Evolutionary conservation across 2,329 filamentous ascomycete species (phyloP).

Genomic region (Phyllosticta paracitricarpa): DNA sequence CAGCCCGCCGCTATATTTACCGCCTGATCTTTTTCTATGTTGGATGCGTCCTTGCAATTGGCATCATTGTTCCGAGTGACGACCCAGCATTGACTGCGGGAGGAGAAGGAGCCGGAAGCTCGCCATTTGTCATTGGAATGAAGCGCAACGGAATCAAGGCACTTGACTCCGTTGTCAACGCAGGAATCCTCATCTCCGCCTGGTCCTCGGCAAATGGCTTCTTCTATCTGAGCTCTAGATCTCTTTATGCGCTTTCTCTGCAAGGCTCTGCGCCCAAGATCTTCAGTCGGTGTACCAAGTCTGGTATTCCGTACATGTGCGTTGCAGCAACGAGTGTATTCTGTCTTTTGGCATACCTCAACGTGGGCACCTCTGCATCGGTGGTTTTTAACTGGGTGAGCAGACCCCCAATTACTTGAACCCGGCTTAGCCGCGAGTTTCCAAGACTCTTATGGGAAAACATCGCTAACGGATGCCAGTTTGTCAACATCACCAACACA

Average conservation of each 20-base stretch:
- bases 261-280: constrained; percentile 55
- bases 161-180: constrained; percentile 59
- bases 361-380: constrained; percentile 33
- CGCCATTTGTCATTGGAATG: constrained; percentile 41
- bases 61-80: constrained; percentile 48
- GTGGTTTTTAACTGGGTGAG: constrained; percentile 58
- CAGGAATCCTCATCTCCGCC: constrained; percentile 57
- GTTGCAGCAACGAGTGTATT: constrained; percentile 36
- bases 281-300: constrained; percentile 50
- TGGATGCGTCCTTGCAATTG: constrained; percentile 47
- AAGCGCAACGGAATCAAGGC: constrained; percentile 41
- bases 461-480: not conserved
- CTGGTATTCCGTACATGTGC: constrained; percentile 46
- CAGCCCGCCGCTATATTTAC: constrained; percentile 50
- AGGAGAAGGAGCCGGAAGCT: constrained; percentile 43
- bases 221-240: constrained; percentile 43
- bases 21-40: constrained; percentile 55
- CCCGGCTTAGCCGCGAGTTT: no score
- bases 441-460: no score
- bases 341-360: constrained; percentile 40
- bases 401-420: constrained; percentile 37
- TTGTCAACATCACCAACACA: constrained; percentile 53
- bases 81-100: constrained; percentile 42
- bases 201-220: constrained; percentile 48
- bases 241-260: constrained; percentile 46